Base-by-base conservation (phyloP, 306 rosid genomes). In the Cajanus cajan region DNA sequence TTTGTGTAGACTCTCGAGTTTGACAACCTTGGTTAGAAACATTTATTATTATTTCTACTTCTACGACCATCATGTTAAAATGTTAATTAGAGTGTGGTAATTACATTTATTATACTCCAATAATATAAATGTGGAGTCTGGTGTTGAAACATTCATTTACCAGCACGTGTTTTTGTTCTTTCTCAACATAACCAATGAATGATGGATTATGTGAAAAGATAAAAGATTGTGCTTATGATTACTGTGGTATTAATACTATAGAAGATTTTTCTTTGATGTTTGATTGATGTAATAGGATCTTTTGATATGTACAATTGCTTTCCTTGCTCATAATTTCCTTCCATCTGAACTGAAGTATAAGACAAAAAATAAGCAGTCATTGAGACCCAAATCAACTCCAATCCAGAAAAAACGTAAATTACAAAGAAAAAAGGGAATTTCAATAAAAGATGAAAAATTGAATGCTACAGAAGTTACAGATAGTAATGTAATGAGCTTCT, bases 331-430 rank as follows among this genome's bases (percentile, higher is more conserved):
- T 16, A 40, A 19, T n/a, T 40, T 78, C 39, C 31, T 78, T 78
- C 43, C 10, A 69, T 57, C 51, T 25, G 25, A 57, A 58, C 44
- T 69, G 43, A 41, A 28, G 61, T 55, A n/a, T n/a, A n/a, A n/a
- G n/a, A n/a, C n/a, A n/a, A n/a, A 76, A 19, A 57, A 41, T 2
- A 4, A 77, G 18, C 63, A 68, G 59, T 67, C 37, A 18, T 39
- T 39, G 75, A 66, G 34, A 39, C 33, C 33, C 16, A 21, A 62
- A 79, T 21, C 24, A 70, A 45, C 43, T 45, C 52, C 65, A 37
- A 58, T 16, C 14, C 24, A 61, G 57, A 62, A 79, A 79, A 48
- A 6, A 71, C 51, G 50, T 64, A 40, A 73, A 73, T 40, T 50
- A 50, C 5, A 4, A 8, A 37, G n/a, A 47, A 36, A 71, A 24